Conservation (phyloP, 2,329 filamentous ascomycete genomes). For the Alternaria sp. region DNA sequence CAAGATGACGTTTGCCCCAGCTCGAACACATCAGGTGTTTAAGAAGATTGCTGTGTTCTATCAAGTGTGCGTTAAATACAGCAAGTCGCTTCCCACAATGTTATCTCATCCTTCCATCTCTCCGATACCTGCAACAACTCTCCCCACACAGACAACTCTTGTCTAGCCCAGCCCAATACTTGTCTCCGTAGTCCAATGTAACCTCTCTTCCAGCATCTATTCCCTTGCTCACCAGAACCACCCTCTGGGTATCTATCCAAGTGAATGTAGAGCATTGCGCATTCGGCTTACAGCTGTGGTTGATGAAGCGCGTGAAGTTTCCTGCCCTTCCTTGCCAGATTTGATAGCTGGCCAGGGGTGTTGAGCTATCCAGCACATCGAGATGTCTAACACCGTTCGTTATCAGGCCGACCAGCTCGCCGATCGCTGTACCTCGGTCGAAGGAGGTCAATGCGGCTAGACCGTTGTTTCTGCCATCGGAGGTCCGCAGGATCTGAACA, state of each 20-base stretch:
- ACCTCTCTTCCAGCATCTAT: conserved; percentile 61
- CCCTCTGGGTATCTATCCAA: conserved; percentile 63
- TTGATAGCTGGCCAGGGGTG: conserved; percentile 63
- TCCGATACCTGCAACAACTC: conserved; percentile 57
- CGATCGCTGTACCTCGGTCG: conserved; percentile 60
- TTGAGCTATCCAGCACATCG: conserved; percentile 61
- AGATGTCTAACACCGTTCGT: conserved; percentile 60
- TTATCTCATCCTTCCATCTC: conserved; percentile 4
- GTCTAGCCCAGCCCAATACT: conserved; percentile 63
- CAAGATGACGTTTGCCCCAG: neutral
- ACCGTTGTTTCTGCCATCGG: conserved; percentile 63
- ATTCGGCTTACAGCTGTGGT: conserved; percentile 65
- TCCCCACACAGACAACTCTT: conserved; percentile 64
- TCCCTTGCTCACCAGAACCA: conserved; percentile 63
- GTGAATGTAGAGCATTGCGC: conserved; percentile 63
- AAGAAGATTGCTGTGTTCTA: neutral
- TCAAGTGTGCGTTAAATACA: neutral
- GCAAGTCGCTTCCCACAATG: neutral
- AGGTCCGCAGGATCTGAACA: conserved; percentile 61
- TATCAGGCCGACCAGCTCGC: conserved; percentile 63
- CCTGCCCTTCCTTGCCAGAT: conserved; percentile 64
- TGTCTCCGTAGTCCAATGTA: conserved; percentile 65
- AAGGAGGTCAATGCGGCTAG: conserved; percentile 56
- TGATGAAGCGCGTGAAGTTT: conserved; percentile 66
- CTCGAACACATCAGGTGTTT: neutral